Percentiles rank a stretch among this genome's conserved stretches.
Evolutionary conservation across 2,329 filamentous ascomycete genomes (phyloP).

Genomic region (Apiospora sp.): DNA sequence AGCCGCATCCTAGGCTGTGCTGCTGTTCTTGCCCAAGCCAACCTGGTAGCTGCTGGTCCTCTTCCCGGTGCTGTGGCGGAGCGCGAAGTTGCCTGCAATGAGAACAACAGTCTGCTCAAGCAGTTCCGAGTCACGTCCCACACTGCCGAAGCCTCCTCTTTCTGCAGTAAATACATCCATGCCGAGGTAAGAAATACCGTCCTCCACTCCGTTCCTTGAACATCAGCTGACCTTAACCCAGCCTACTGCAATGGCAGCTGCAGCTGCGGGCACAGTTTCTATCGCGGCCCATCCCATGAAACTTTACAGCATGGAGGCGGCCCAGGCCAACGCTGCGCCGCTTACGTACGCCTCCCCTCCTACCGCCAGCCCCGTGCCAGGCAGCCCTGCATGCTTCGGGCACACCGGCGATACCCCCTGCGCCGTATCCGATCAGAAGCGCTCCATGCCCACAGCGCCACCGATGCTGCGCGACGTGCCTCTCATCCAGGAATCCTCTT

Average conservation of each 20-base stretch:
- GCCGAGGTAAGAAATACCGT: not conserved
- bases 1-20: constrained; percentile 1
- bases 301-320: constrained; percentile 34
- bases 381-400: constrained; percentile 21
- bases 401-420: not conserved
- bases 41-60: not conserved
- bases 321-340: constrained; percentile 34
- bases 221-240: not conserved
- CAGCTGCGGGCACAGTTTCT: constrained; percentile 36
- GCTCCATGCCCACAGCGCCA: not conserved
- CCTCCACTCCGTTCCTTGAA: not conserved
- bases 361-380: constrained; percentile 36
- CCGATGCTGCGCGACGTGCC: not conserved
- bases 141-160: constrained; percentile 4
- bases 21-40: constrained; percentile 4
- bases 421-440: not conserved
- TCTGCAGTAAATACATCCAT: constrained; percentile 15
- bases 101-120: constrained; percentile 9
- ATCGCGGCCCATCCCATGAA: constrained; percentile 40
- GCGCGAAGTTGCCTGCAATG: not conserved
- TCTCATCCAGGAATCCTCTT: constrained; percentile 9
- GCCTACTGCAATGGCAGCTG: constrained; percentile 2
- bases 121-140: not conserved
- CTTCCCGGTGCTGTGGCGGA: not conserved
- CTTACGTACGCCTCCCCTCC: constrained; percentile 39